These are phyloP conservation scores for Trametes maxima DNA, from an alignment of 768 basidiomycete genomes.

Conservation along the genomic window DNA sequence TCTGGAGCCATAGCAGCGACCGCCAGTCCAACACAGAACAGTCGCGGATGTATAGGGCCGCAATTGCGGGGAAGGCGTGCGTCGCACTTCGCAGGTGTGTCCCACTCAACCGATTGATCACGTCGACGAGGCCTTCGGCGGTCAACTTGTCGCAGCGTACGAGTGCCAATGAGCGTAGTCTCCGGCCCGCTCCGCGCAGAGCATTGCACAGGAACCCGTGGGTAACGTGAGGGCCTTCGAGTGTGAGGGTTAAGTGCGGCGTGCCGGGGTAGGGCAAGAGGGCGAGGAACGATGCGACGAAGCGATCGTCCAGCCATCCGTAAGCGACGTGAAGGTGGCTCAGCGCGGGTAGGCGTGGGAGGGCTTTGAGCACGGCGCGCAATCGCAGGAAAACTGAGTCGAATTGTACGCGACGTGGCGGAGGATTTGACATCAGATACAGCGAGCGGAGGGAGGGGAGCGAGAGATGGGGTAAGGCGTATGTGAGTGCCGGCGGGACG, in stretches of 20 bases:
- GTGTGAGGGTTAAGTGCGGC: slow-evolving; percentile 29
- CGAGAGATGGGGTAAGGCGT: slow-evolving; percentile 51
- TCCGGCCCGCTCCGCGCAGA: slow-evolving; percentile 6
- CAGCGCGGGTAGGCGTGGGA: slow-evolving; percentile 28
- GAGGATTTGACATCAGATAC: slow-evolving; percentile 41
- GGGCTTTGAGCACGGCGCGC: slow-evolving; percentile 27
- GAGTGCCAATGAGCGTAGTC: slow-evolving; percentile 20
- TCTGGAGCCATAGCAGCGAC: slow-evolving; percentile 18
- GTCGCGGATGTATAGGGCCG: slow-evolving; percentile 22
- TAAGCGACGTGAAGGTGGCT: slow-evolving; percentile 27
- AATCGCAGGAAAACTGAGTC: slow-evolving; percentile 22
- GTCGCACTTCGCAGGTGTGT: slow-evolving; percentile 4
- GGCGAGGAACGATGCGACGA: slow-evolving; percentile 28
- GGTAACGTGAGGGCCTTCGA: slow-evolving; percentile 26
- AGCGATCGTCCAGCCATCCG: slow-evolving; percentile 31
- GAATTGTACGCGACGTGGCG: slow-evolving; percentile 4
- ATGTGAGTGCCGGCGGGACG: slow-evolving; percentile 61
- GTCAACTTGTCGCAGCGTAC: slow-evolving; percentile 20
- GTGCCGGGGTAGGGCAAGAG: slow-evolving; percentile 14
- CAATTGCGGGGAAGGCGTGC: slow-evolving; percentile 2
- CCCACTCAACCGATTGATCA: slow-evolving; percentile 14
- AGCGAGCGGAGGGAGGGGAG: slow-evolving; percentile 52
- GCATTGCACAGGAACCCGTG: slow-evolving; percentile 26
- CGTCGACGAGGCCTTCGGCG: slow-evolving; percentile 21
- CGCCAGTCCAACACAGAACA: slow-evolving; percentile 23